Base-by-base conservation (phyloP, 257 asterid genomes). In the Solanum pinnatisectum region DNA sequence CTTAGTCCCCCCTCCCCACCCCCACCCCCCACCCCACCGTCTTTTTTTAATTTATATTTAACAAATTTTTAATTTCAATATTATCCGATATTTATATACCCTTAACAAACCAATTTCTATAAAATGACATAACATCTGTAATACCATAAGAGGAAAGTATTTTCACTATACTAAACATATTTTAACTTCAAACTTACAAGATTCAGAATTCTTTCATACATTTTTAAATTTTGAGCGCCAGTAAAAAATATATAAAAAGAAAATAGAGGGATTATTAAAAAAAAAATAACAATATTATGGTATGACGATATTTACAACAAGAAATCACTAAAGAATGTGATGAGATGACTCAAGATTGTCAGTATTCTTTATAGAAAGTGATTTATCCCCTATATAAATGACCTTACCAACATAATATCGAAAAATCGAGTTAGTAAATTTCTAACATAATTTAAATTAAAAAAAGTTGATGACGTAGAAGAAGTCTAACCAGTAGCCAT, bases 401-500 rank as follows among this genome's bases (percentile, higher is more conserved):
- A 1, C 12, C 5, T 27, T 68, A 68, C 0, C 10, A 30, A 68
- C 3, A 6, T 30, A 16, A 30, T 30, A 70, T 70, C 0, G 3
- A 14, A 25, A 67, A 67, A 65, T 11, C 0, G 18, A 1, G 12
- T 23, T 59, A 63, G 0, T 46, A 10, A 10, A 30, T 49, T 44
- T 52, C 0, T 23, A 83, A 15, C 23, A 32, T 44, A 35, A 52
- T 3, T 15, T 10, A 59, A 15, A 65, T 25, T 11, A 20, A 25
- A 15, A n/a, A 7, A 35, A 36, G 9, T 23, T 60, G 76, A 44
- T 23, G 25, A 49, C n/a, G 3, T 40, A 84, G 27, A n/a, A 13
- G 49, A 86, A 85, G 36, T 39, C 88, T 10, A 70, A 86, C 88
- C 88, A 22, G 72, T 86, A n/a, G 88, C 70, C 83, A 86, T 86